Conservation (phyloP, 768 basidiomycete genomes). For the Neoboletus magnificus region DNA sequence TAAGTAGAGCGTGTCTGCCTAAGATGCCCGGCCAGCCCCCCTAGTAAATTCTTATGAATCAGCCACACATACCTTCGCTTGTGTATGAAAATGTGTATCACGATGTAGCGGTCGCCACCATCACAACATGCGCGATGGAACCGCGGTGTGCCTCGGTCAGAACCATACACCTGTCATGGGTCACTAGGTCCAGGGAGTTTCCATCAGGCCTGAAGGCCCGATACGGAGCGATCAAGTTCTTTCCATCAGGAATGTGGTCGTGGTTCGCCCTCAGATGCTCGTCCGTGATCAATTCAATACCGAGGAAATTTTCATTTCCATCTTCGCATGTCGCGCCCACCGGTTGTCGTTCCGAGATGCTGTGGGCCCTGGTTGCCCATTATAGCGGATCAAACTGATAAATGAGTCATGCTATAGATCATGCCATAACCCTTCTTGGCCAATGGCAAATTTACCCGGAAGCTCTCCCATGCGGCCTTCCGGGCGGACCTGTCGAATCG, state of each 20-base stretch:
- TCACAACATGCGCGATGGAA: not conserved
- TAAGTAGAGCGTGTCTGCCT: too few species aligned
- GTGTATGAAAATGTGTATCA: not conserved
- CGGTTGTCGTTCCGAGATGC: not conserved
- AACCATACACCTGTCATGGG: not conserved
- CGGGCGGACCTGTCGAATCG: constrained; percentile 23
- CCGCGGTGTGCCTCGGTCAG: not conserved
- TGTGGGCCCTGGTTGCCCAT: not conserved
- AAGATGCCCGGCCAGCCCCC: too few species aligned
- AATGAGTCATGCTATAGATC: constrained; percentile 2
- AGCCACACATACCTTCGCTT: too few species aligned
- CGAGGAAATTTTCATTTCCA: not conserved
- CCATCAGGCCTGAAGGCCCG: not conserved
- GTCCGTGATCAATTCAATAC: not conserved
- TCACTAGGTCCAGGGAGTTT: not conserved
- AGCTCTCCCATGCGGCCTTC: constrained; percentile 10
- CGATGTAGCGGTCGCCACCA: not conserved
- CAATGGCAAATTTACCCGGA: constrained; percentile 23
- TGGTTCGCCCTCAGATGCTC: not conserved
- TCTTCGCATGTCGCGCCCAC: not conserved
- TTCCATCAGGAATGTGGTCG: not conserved
- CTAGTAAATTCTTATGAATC: too few species aligned
- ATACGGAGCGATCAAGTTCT: not conserved
- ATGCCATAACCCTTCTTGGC: constrained; percentile 1
- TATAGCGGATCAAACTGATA: constrained; percentile 5